Percentiles rank a stretch among this genome's conserved stretches.
These are phyloP conservation scores for Coniferiporia weirii DNA, from an alignment of 1,284 basidiomycete genomes.

Conservation along the genomic window DNA sequence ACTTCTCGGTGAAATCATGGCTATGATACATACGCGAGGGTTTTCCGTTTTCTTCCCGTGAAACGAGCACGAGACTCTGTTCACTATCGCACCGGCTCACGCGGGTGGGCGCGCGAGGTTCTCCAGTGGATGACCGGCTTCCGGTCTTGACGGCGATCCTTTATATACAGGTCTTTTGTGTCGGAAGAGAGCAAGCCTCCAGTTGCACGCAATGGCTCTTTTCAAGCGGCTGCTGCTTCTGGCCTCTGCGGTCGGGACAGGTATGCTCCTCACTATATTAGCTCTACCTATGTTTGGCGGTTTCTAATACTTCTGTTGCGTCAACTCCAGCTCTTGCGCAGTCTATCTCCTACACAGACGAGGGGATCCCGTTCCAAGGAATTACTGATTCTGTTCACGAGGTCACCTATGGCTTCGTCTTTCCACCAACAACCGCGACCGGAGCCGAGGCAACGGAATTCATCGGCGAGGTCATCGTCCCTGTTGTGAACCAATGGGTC, in stretches of 20 bases:
- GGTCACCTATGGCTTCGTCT: slow-evolving; percentile 49
- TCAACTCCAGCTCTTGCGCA: slow-evolving; percentile 14
- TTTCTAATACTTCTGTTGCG: background rate
- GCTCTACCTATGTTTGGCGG: background rate
- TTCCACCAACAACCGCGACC: slow-evolving; percentile 41
- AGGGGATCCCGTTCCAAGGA: slow-evolving; percentile 50
- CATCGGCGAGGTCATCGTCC: slow-evolving; percentile 57
- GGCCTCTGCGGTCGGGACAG: slow-evolving; percentile 11
- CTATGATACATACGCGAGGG: background rate
- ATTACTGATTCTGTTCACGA: slow-evolving; percentile 42
- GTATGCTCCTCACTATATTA: background rate
- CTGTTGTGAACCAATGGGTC: slow-evolving; percentile 47
- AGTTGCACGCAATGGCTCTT: slow-evolving; percentile 3
- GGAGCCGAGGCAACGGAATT: slow-evolving; percentile 42
- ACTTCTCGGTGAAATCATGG: slow-evolving; percentile 12
- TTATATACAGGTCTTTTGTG: slow-evolving; percentile 5
- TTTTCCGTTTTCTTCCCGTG: slow-evolving; percentile 3
- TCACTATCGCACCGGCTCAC: background rate
- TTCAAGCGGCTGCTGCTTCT: slow-evolving; percentile 10
- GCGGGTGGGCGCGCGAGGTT: background rate
- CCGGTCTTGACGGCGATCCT: background rate
- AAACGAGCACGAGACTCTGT: background rate
- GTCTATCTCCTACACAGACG: slow-evolving; percentile 17
- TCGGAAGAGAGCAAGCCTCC: background rate
- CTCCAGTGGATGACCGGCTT: background rate